Evolutionary conservation across 345 rosid species (phyloP), one percentile per base, ranked within the genome.

Genomic region (Chamaenerion angustifolium): DNA sequence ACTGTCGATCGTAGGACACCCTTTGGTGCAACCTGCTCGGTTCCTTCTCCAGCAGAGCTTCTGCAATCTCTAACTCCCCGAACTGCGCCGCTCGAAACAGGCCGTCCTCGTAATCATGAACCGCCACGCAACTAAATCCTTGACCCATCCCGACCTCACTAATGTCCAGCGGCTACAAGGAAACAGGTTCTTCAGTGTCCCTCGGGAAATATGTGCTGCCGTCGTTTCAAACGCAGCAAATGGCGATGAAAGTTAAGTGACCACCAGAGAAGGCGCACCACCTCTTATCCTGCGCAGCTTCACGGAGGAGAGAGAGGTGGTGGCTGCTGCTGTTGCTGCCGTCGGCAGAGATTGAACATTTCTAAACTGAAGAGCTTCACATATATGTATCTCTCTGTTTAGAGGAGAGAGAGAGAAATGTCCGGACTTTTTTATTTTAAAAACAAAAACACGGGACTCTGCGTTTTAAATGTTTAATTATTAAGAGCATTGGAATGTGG

Each of bases 1-100:
- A 92, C 68, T 87, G 89, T 43, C 88, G 90, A 77, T 84, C 95
- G 66, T 84, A 81, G 41, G 70, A 52, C 63, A 85, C 80, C 16
- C 76, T 73, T 43, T 80, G 78, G 43, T 65, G 61, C 51, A 77
- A 49, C 17, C 82, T 72, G 56, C 61, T 59, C 4, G 96, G 77
- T 44, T 93, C 83, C 64, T 69, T 54, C 60, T 59, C 62, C 16
- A 93, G 44, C 70, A 79, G 57, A 16, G 63, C 59, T 3, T 68
- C 67, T 9, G 81, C 83, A 19, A 70, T 56, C 2, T 76, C 72
- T 27, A 68, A 13, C 46, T 84, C 90, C 12, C 95, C 96, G 42
- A 64, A 61, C 79, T 82, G 95, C 2, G 82, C 85, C n/a, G 95
- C 83, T 19, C 68, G 54, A 52, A 85, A 85, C 21, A 93, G 59